phyloP scores from a whole-genome alignment of 1,139 yeast species.

The Debaryomyces sp. region DNA sequence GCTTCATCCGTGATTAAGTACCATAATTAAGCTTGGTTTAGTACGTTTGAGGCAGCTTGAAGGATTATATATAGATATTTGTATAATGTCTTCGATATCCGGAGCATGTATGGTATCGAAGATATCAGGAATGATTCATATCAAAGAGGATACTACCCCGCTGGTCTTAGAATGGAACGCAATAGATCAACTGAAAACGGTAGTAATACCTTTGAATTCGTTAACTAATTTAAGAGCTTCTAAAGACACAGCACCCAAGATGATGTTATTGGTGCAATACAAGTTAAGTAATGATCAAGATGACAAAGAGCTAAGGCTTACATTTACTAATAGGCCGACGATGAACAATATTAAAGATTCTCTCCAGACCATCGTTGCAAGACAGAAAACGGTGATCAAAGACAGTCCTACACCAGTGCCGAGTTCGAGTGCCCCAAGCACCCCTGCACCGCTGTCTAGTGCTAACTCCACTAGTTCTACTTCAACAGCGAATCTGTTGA shows the following conservation, averaged over 20 bases:
- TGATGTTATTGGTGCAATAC: conserved; percentile 64
- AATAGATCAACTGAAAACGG: conserved; percentile 55
- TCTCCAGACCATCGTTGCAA: conserved; percentile 69
- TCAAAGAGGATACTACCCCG: conserved; percentile 69
- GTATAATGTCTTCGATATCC: conserved; percentile 37
- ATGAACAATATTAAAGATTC: conserved; percentile 76
- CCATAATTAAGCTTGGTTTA: not conserved
- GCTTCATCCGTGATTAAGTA: not conserved
- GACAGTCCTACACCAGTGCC: conserved; percentile 27
- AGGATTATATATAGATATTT: not conserved
- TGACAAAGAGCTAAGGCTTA: conserved; percentile 50
- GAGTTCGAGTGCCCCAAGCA: conserved; percentile 13
- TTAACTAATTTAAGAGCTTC: conserved; percentile 73
- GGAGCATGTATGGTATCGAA: conserved; percentile 75
- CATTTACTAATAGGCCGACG: conserved; percentile 71
- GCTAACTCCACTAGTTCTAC: conserved; percentile 10
- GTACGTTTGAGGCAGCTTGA: not conserved
- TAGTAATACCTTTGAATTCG: conserved; percentile 54
- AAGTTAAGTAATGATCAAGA: conserved; percentile 29
- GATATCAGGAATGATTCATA: conserved; percentile 65
- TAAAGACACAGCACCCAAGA: conserved; percentile 67
- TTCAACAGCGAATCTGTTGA: conserved; percentile 26
- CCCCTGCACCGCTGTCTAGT: conserved; percentile 11
- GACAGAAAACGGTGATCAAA: conserved; percentile 56
- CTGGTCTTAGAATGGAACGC: conserved; percentile 72